Evolutionary conservation across 2,329 filamentous ascomycete species (phyloP).

Genomic region (Talaromyces rugulosus): DNA sequence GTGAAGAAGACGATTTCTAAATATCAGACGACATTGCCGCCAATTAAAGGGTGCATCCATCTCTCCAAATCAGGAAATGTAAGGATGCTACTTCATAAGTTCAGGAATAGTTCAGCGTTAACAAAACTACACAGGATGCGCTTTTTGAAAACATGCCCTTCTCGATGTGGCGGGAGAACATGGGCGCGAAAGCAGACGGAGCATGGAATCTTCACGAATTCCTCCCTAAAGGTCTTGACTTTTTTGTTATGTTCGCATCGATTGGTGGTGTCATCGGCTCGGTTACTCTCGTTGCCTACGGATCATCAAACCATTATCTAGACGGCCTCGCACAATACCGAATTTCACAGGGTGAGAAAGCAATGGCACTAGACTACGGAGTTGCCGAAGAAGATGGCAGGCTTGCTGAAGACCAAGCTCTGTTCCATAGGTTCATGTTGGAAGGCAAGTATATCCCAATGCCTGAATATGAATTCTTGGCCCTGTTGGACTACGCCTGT

Average conservation of each 20-base stretch:
- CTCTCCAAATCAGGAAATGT: not conserved
- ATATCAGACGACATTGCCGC: not conserved
- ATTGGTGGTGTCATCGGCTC: constrained; percentile 25
- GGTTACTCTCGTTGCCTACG: constrained; percentile 27
- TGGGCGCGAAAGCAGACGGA: constrained; percentile 27
- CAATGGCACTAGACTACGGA: not conserved
- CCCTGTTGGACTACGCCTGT: not conserved
- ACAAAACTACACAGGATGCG: constrained; percentile 10
- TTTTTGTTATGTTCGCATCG: constrained; percentile 37
- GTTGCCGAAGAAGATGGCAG: not conserved
- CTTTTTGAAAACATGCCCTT: constrained; percentile 26
- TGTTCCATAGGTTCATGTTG: constrained; percentile 5
- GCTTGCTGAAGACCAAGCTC: not conserved
- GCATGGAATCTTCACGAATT: constrained; percentile 23
- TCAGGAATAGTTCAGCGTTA: constrained; percentile 16
- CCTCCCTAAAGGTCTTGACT: constrained; percentile 28
- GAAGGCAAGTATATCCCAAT: constrained; percentile 4
- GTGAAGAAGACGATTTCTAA: constrained; percentile 4
- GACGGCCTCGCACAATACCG: constrained; percentile 17
- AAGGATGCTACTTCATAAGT: not conserved
- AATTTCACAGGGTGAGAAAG: not conserved
- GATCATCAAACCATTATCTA: constrained; percentile 30
- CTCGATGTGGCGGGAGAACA: constrained; percentile 22
- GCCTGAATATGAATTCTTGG: constrained; percentile 3
- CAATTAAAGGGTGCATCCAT: not conserved